These are phyloP conservation scores for Salvia rosmarinus DNA, from an alignment of 257 asterid genomes.

Conservation along the genomic window DNA sequence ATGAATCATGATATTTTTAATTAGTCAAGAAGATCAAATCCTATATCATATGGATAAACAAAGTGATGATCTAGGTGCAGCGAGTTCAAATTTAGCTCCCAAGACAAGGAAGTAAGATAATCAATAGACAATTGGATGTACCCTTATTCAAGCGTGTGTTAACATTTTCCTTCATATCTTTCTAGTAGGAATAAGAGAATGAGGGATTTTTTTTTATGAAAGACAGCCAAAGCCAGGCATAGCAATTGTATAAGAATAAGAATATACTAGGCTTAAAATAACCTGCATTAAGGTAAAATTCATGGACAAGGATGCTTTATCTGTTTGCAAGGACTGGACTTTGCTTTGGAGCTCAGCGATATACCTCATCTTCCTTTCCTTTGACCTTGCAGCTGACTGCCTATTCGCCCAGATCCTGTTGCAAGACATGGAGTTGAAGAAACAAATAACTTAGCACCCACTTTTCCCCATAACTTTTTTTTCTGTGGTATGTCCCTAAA, in stretches of 20 bases:
- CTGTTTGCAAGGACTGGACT: conserved; percentile 82
- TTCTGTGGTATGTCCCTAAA: neutral
- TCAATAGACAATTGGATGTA: neutral
- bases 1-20: neutral
- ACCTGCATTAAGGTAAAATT: conserved; percentile 88
- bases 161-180: neutral
- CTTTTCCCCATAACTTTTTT: neutral
- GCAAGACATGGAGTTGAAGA: conserved; percentile 13
- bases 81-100: neutral
- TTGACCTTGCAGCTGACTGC: conserved; percentile 96
- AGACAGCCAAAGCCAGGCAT: neutral
- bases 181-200: neutral
- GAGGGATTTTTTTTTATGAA: neutral
- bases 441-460: neutral
- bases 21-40: neutral
- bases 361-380: conserved; percentile 94
- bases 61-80: neutral
- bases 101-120: too few relatives aligned
- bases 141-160: neutral
- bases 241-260: neutral
- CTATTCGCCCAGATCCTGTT: conserved; percentile 94
- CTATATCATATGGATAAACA: neutral
- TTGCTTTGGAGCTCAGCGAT: conserved; percentile 91
- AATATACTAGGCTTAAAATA: neutral
- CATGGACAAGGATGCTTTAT: conserved; percentile 84